Conservation (phyloP, 2,329 filamentous ascomycete species). For the Apiospora arundinis region DNA sequence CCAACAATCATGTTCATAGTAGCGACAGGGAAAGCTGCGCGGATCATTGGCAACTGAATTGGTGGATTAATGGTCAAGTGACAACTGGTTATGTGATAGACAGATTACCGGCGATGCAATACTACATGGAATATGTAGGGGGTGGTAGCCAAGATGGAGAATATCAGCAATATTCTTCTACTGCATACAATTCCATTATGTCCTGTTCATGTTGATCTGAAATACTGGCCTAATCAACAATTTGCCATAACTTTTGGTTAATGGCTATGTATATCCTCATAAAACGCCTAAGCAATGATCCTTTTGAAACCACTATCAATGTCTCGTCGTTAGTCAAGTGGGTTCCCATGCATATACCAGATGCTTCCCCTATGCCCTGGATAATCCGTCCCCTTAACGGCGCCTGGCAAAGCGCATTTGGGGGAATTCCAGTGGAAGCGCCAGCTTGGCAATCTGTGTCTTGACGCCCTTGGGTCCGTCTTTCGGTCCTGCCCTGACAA, state of each 20-base stretch:
- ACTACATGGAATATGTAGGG: neutral
- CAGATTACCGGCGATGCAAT: neutral
- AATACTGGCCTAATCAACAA: too few species aligned
- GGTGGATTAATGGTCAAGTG: neutral
- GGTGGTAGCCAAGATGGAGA: neutral
- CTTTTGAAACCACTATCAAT: neutral
- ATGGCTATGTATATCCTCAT: conserved; percentile 5
- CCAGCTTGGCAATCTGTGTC: conserved; percentile 69
- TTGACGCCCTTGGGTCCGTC: conserved; percentile 62
- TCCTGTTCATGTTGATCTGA: too few species aligned
- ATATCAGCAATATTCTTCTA: neutral
- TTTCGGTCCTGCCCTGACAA: conserved; percentile 62
- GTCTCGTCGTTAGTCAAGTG: neutral
- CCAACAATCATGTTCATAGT: too few species aligned
- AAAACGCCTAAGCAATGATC: conserved; percentile 11
- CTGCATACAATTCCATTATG: neutral
- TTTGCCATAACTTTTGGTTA: neutral
- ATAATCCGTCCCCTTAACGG: neutral
- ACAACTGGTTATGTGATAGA: neutral
- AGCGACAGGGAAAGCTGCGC: too few species aligned
- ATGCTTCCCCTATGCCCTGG: neutral
- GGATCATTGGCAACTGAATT: too few species aligned
- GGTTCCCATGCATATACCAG: neutral
- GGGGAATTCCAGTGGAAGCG: conserved; percentile 83
- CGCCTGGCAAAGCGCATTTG: conserved; percentile 52